phyloP scores from a whole-genome alignment of 1,139 yeast species.

The Yamadazyma songkhlaensis region DNA sequence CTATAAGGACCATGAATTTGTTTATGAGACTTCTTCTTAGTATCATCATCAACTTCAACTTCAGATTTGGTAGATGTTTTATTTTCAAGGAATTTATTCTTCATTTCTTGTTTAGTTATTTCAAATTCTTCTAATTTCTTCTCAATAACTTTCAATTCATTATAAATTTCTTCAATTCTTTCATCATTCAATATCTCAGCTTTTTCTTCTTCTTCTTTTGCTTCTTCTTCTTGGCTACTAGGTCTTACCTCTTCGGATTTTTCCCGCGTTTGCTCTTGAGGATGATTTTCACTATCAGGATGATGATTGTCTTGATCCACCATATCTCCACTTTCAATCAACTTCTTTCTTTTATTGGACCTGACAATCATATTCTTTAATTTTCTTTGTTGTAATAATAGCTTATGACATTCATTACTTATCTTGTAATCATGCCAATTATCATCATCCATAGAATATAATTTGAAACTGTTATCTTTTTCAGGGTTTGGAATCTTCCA shows the following conservation, averaged over 20 bases:
- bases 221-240: constrained; percentile 1
- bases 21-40: constrained; percentile 35
- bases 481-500: constrained; percentile 91
- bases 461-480: constrained; percentile 77
- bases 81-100: constrained; percentile 26
- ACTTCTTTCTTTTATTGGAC: constrained; percentile 42
- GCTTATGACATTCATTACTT: constrained; percentile 48
- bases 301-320: constrained; percentile 2
- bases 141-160: constrained; percentile 37
- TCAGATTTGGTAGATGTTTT: constrained; percentile 9
- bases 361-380: constrained; percentile 41
- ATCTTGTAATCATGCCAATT: constrained; percentile 52
- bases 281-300: constrained; percentile 4
- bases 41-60: constrained; percentile 12
- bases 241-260: not conserved
- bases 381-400: constrained; percentile 44
- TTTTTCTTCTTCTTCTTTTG: constrained; percentile 9
- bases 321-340: constrained; percentile 4
- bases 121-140: constrained; percentile 38
- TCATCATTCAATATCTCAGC: constrained; percentile 34
- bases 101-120: constrained; percentile 32
- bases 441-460: constrained; percentile 55
- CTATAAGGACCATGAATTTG: constrained; percentile 82
- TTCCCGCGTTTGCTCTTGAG: constrained; percentile 2
- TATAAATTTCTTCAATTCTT: constrained; percentile 30